Base-by-base conservation (phyloP, 2,329 filamentous ascomycete genomes). In the Ustulina deusta region DNA sequence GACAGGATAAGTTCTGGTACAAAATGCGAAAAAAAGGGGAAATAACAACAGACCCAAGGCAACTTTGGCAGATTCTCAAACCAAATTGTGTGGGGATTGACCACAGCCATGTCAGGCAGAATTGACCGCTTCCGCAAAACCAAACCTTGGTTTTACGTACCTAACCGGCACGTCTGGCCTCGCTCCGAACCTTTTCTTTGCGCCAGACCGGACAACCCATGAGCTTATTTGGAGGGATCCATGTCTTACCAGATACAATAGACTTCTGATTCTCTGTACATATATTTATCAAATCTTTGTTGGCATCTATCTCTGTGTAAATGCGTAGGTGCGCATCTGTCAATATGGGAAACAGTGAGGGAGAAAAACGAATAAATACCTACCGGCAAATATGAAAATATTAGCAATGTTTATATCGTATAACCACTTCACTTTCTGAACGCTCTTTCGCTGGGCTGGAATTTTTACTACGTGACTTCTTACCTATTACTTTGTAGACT, bases 241-340 rank as follows among this genome's bases (percentile, higher is more conserved):
- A 29, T 34, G 58, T 36, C 52, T 58, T 52, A 27, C 22, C 54
- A 48, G 22, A 62, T 59, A 66, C 9, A 29, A 62, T 66, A 66
- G 64, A 66, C 29, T 66, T 66, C n/a, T 59, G 55, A 59, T 61
- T 66, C 60, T 61, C 25, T 58, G 64, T 66, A 63, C 40, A 66
- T 63, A 63, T 56, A 59, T 66, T 46, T 52, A 62, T 54, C 36
- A 38, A 66, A 62, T 48, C 54, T 25, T 54, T 11, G 13, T 61
- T 61, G 40, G 17, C 44, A 64, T 59, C 20, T 34, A 44, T 22
- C 13, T n/a, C 5, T 34, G 15, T 61, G 25, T 20, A 42, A n/a
- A 17, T 13, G 56, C 17, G 42, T 48, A 17, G 40, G 2, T 42
- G 49, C 34, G 22, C 13, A 48, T 52, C n/a, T 32, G 34, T 11